These are phyloP conservation scores for Cryptococcus jaspeensis DNA, from an alignment of 1,284 basidiomycete genomes.

Conservation along the genomic window DNA sequence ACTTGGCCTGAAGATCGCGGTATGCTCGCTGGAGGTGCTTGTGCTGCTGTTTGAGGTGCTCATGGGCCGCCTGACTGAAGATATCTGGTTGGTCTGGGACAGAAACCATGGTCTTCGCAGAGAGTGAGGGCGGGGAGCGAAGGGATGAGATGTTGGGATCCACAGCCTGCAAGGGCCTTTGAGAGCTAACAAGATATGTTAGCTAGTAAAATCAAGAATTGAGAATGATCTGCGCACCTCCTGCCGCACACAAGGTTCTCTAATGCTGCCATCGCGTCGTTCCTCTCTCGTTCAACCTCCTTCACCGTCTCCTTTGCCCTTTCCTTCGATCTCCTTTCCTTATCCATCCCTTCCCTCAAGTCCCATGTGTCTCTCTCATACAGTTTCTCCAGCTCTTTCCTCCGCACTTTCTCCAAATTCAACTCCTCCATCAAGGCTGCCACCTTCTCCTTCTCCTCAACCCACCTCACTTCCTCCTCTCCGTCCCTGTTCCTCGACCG, in stretches of 20 bases:
- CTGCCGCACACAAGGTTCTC: no score
- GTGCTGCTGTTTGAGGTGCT: constrained; percentile 29
- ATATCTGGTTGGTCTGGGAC: no score
- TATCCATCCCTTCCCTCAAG: constrained; percentile 1
- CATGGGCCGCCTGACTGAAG: constrained; percentile 5
- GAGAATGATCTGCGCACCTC: no score
- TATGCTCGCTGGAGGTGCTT: constrained; percentile 24
- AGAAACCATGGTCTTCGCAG: neutral
- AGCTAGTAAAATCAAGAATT: neutral
- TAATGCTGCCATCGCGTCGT: neutral
- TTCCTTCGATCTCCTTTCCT: neutral
- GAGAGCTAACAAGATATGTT: constrained; percentile 6
- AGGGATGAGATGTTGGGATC: constrained; percentile 19
- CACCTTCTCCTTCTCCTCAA: neutral
- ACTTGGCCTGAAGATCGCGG: constrained; percentile 19
- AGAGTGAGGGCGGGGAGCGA: constrained; percentile 2
- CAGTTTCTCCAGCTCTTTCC: neutral
- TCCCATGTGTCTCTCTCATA: constrained; percentile 4
- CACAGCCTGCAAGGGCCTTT: constrained; percentile 18
- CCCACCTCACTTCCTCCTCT: constrained; percentile 6
- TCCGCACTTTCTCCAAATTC: neutral
- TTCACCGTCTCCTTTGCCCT: neutral
- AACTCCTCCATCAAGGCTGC: neutral
- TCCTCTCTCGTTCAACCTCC: neutral
- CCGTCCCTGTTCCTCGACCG: neutral